Base-by-base conservation (phyloP, 2,329 filamentous ascomycete species). In the Cladosporium colombiae region DNA sequence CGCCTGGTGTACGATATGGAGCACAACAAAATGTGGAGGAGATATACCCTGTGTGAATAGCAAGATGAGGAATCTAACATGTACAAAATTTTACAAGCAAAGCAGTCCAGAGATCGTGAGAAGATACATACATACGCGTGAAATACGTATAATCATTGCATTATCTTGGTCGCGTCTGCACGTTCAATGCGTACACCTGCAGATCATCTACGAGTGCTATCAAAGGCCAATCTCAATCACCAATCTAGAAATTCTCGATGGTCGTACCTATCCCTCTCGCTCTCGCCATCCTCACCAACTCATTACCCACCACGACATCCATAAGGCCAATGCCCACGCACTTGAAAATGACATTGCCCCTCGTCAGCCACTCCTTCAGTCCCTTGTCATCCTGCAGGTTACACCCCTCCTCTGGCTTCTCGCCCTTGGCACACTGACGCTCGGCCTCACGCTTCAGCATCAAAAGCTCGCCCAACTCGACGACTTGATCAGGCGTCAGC, bases 401-500 rank as follows among this genome's bases (percentile, higher is more conserved):
- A 68, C 72, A 73, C 1, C 73, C 73, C 68, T 55, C 60, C 59
- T 69, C 71, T 27, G n/a, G 31, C 60, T 70, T 68, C 65, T 71
- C 69, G 1, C 71, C 73, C 44, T 67, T 71, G 55, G 76, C 76
- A 33, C 74, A 66, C 50, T 76, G 67, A 65, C 72, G 67, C 70
- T 82, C 80, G 2, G 82, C 82, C 62, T 86, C 84, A 56, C 83
- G 77, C 74, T 84, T 85, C 71, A 89, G 78, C 85, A 89, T 89
- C 67, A 89, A 78, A 57, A 97, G 81, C 75, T 97, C 93, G 3
- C 93, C 94, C 1, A 97, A 81, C 77, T 97, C 94, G 0, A 97
- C 91, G 3, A 97, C 84, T 71, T 96, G 89, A 55, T 88, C 84
- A 0, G 91, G 88, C 25, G 83, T 83, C 31, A 97, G 81, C 0